Evolutionary conservation across 2,329 filamentous ascomycete genomes (phyloP).

Genomic region (Exserohilum rostratum): DNA sequence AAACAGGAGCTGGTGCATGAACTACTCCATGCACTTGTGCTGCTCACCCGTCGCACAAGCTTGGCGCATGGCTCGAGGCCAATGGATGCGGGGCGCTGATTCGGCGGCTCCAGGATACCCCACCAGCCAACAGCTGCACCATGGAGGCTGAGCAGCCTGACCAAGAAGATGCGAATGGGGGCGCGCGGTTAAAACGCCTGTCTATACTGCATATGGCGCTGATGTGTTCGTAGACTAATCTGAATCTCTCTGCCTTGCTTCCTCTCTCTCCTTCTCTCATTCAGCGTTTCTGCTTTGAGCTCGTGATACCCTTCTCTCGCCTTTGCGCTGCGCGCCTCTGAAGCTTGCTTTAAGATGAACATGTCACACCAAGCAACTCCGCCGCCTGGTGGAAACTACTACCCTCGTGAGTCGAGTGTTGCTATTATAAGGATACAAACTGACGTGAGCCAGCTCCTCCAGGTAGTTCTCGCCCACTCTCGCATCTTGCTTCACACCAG

Average conservation of each 20-base stretch:
- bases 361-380: constrained; percentile 44
- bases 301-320: neutral
- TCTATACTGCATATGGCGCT: constrained; percentile 27
- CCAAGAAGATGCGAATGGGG: constrained; percentile 13
- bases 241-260: neutral
- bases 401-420: constrained; percentile 36
- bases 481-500: neutral
- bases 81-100: constrained; percentile 26
- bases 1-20: constrained; percentile 3
- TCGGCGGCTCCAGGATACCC: constrained; percentile 37
- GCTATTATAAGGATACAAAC: neutral
- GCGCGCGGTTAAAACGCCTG: constrained; percentile 25
- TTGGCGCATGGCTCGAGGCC: constrained; percentile 17
- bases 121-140: constrained; percentile 38
- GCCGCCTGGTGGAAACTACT: constrained; percentile 46
- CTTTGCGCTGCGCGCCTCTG: neutral
- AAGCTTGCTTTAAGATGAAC: neutral
- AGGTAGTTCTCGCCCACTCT: constrained; percentile 21
- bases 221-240: constrained; percentile 21
- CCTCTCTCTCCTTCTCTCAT: neutral
- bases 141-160: constrained; percentile 45
- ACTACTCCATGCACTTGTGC: neutral
- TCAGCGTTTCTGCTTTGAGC: neutral
- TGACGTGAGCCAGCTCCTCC: constrained; percentile 40
- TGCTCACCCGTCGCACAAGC: constrained; percentile 19